Evolutionary conservation across 495 filamentous ascomycete genomes (phyloP), one percentile per base, ranked within the genome.

Genomic region (Neurospora sp.): DNA sequence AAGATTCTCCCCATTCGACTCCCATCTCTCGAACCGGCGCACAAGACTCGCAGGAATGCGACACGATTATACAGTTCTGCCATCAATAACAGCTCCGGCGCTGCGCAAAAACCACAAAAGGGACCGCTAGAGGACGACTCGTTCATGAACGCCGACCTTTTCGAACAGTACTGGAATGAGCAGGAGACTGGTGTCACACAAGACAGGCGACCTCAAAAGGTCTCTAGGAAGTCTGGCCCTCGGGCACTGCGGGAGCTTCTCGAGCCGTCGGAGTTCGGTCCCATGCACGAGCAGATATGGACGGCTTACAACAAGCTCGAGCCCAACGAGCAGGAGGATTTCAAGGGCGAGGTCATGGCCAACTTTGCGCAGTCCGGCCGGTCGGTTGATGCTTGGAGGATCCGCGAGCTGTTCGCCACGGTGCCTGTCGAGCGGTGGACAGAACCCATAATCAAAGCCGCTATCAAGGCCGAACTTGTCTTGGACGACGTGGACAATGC

Each of bases 231-330:
- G 41, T 73, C 41, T 37, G 73, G 31, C 16, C n/a, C 10, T 74
- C 74, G 18, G 23, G 71, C 5, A 23, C 18, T 76, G 4, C 42
- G 62, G 23, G 20, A 73, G 40, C 46, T 76, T 69, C 41, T 74
- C 39, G 27, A 69, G 59, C 39, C 20, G 23, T 37, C 44, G 40
- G 38, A 54, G 31, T 71, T 27, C 9, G 73, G 38, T n/a, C 71
- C 69, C 7, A 69, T 70, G 2, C 79, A 79, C 70, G 79, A 81
- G 9, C 40, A 71, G n/a, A 70, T 79, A 39, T 82, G 78, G 76
- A 44, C 69, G 16, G 70, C 74, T 14, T 82, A 80, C 73, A 54
- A 6, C 18, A 40, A 37, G 31, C 77, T 83, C 9, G 72, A 79
- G 4, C 69, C 72, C 8, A 39, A 18, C 11, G 8, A 71, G 11